Conservation (phyloP, 208 protist genomes). For the Trypanosoma boissoni region DNA sequence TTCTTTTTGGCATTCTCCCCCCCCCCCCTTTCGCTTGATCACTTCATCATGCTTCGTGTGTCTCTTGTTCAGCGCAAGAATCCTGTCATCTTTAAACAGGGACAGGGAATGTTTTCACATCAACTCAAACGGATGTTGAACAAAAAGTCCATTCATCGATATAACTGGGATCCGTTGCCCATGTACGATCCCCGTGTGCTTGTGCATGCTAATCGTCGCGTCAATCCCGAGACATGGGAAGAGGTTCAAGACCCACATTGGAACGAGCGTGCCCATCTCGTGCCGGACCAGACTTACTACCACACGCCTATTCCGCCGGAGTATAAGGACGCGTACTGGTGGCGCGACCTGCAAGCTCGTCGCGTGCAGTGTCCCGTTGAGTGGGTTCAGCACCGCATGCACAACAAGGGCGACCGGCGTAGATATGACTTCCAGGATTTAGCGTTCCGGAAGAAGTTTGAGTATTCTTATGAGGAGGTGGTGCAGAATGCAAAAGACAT, state of each 20-base stretch:
- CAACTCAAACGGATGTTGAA: slow-evolving; percentile 90
- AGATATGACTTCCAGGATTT: slow-evolving; percentile 89
- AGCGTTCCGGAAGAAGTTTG: slow-evolving; percentile 85
- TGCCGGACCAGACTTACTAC: slow-evolving; percentile 85
- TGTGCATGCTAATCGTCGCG: slow-evolving; percentile 69
- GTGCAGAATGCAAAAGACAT: slow-evolving; percentile 84
- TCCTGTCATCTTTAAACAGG: slow-evolving; percentile 89
- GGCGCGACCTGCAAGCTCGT: slow-evolving; percentile 86
- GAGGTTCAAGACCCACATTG: slow-evolving; percentile 82
- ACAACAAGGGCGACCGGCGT: slow-evolving; percentile 62
- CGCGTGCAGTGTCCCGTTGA: slow-evolving; percentile 87
- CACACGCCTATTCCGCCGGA: slow-evolving; percentile 77
- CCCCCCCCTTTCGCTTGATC: no score
- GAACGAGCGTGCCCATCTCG: slow-evolving; percentile 55
- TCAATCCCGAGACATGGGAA: slow-evolving; percentile 84
- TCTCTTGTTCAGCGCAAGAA: slow-evolving; percentile 56
- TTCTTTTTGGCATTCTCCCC: no score
- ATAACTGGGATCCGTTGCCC: slow-evolving; percentile 88
- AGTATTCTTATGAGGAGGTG: slow-evolving; percentile 79
- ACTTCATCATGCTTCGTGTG: slow-evolving; percentile 72
- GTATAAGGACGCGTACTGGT: slow-evolving; percentile 93
- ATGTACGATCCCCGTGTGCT: slow-evolving; percentile 90
- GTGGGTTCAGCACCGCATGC: slow-evolving; percentile 86
- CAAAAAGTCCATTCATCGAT: slow-evolving; percentile 86
- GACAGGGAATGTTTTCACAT: slow-evolving; percentile 90